These are phyloP conservation scores for Rhizophora apiculata DNA, from an alignment of 345 rosid species.

Conservation along the genomic window DNA sequence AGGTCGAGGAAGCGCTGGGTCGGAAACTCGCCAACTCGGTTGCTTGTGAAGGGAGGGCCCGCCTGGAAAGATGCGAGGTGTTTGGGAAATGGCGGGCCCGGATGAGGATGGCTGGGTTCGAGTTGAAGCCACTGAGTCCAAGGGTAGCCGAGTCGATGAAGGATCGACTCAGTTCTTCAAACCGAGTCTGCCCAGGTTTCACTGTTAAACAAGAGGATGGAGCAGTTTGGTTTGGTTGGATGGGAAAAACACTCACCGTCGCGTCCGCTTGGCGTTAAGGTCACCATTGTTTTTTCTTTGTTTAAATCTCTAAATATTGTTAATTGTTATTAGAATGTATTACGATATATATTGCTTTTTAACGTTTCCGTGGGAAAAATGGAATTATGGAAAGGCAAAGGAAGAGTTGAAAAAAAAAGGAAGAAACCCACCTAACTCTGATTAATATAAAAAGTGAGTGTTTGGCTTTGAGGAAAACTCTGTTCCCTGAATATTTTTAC, in stretches of 20 bases:
- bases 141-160: slow-evolving; percentile 58
- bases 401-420: slow-evolving; percentile 8
- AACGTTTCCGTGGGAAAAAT: slow-evolving; percentile 35
- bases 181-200: slow-evolving; percentile 59
- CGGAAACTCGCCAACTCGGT: slow-evolving; percentile 69
- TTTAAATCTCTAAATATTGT: slow-evolving; percentile 31
- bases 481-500: not conserved
- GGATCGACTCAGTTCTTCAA: slow-evolving; percentile 41
- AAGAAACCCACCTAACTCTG: slow-evolving; percentile 9
- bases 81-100: slow-evolving; percentile 97
- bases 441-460: slow-evolving; percentile 35
- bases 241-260: slow-evolving; percentile 80
- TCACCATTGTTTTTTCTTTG: slow-evolving; percentile 19
- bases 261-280: slow-evolving; percentile 95
- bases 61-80: slow-evolving; percentile 90
- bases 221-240: slow-evolving; percentile 86
- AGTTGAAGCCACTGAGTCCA: slow-evolving; percentile 49
- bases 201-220: slow-evolving; percentile 78
- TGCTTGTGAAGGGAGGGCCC: slow-evolving; percentile 81
- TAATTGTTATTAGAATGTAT: not conserved
- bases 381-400: slow-evolving; percentile 19
- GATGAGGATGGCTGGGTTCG: slow-evolving; percentile 93
- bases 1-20: slow-evolving; percentile 69
- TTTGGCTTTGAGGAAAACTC: slow-evolving; percentile 36
- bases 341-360: slow-evolving; percentile 13